These are phyloP conservation scores for Saccharum officinarum DNA, from an alignment of 176 grass and related monocot genomes.

Conservation along the genomic window DNA sequence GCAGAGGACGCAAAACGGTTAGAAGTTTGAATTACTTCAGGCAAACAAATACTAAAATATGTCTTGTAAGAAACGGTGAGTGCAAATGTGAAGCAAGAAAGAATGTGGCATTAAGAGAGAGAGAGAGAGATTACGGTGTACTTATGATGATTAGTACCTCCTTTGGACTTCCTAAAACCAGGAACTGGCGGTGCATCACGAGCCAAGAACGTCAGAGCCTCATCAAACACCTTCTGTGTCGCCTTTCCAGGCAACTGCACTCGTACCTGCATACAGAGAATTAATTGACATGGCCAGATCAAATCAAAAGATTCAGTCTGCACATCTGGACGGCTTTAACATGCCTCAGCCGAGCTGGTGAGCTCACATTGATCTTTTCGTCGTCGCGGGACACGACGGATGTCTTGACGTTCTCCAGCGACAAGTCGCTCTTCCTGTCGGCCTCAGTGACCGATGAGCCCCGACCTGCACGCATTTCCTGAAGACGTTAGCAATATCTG, in stretches of 20 bases:
- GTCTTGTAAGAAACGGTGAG: slow-evolving; percentile 18
- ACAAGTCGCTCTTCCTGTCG: slow-evolving; percentile 45
- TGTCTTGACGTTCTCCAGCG: slow-evolving; percentile 48
- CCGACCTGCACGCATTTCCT: slow-evolving; percentile 46
- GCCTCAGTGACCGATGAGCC: slow-evolving; percentile 45
- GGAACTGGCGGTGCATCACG: slow-evolving; percentile 67
- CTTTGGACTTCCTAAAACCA: slow-evolving; percentile 75
- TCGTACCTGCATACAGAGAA: slow-evolving; percentile 48
- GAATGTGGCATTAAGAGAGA: neutral
- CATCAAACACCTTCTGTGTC: slow-evolving; percentile 63
- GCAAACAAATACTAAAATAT: neutral
- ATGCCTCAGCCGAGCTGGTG: slow-evolving; percentile 26
- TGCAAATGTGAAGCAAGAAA: slow-evolving; percentile 19
- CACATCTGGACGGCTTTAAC: neutral
- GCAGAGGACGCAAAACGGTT: neutral
- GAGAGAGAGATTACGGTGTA: neutral
- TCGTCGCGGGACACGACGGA: slow-evolving; percentile 44
- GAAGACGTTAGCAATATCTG: neutral
- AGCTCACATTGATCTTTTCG: slow-evolving; percentile 67
- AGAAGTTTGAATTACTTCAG: slow-evolving; percentile 9
- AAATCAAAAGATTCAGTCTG: neutral
- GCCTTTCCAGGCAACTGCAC: slow-evolving; percentile 66
- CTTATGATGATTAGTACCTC: slow-evolving; percentile 40
- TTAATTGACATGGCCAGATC: neutral
- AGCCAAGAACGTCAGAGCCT: slow-evolving; percentile 48